Conservation (phyloP, 331 rosid species). For the Ulmus americana region DNA sequence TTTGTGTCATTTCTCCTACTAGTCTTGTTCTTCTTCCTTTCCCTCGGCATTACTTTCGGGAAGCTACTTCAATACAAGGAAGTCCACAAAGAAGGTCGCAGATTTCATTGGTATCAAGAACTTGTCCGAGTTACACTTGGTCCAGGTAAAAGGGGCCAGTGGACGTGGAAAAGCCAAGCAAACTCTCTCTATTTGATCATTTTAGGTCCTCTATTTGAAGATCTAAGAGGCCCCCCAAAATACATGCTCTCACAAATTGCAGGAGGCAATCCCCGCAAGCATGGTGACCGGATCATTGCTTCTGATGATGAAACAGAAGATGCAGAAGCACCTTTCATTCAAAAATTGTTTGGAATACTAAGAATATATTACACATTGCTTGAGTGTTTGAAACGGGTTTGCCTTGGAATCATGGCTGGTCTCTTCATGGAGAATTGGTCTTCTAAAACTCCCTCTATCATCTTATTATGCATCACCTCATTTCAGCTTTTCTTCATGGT, state of each 20-base stretch:
- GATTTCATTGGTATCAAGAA: constrained; percentile 79
- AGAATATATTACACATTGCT: constrained; percentile 72
- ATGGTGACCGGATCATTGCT: constrained; percentile 53
- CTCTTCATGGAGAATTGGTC: constrained; percentile 33
- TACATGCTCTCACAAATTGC: constrained; percentile 92
- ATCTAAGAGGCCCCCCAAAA: constrained; percentile 88
- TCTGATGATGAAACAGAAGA: constrained; percentile 93
- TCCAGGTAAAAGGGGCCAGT: constrained; percentile 91
- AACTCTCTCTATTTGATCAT: constrained; percentile 43
- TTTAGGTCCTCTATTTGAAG: constrained; percentile 80
- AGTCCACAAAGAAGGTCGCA: constrained; percentile 70
- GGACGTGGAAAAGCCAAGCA: constrained; percentile 73
- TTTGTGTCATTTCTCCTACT: constrained; percentile 43
- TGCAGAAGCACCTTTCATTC: constrained; percentile 86
- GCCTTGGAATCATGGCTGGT: constrained; percentile 63
- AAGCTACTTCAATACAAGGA: constrained; percentile 89
- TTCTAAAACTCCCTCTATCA: constrained; percentile 40
- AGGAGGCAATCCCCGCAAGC: constrained; percentile 32
- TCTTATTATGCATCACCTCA: constrained; percentile 52
- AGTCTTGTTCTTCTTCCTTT: constrained; percentile 67
- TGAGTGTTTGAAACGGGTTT: constrained; percentile 54
- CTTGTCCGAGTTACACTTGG: constrained; percentile 71
- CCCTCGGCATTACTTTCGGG: constrained; percentile 75
- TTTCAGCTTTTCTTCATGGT: constrained; percentile 78
- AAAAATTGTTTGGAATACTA: constrained; percentile 80